A percentile compares a stretch with the other conserved stretches of the same genome.
phyloP scores from a whole-genome alignment of 2,329 filamentous ascomycete genomes.

The Arthrobotrys iridis region DNA sequence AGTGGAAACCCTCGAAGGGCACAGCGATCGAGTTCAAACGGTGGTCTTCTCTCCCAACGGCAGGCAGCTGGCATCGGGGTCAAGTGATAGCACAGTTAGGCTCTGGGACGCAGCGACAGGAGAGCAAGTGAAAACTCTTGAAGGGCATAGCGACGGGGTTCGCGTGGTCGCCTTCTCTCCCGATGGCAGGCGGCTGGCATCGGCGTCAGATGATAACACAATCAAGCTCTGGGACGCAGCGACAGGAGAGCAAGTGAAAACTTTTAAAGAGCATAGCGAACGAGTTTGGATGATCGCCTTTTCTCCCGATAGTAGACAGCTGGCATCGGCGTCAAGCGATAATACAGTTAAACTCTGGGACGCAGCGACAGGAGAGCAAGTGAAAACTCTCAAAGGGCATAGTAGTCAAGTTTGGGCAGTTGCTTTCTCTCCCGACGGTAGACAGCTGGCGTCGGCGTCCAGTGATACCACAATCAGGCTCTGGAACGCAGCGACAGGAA shows the following conservation, averaged over 20 bases:
- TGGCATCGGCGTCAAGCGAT: neutral
- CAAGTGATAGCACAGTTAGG: constrained; percentile 74
- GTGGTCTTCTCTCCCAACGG: neutral
- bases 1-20: neutral
- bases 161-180: neutral
- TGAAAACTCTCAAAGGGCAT: neutral
- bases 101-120: constrained; percentile 83
- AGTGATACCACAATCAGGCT: no score
- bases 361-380: neutral
- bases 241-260: neutral
- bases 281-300: neutral
- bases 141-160: neutral
- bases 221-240: neutral
- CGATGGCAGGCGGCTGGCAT: neutral
- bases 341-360: neutral
- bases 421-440: neutral
- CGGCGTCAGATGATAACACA: neutral
- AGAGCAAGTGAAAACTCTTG: neutral
- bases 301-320: neutral
- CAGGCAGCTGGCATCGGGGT: constrained; percentile 60
- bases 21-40: neutral
- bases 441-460: neutral
- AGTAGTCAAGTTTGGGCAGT: no score
- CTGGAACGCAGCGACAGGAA: no score
- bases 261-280: neutral